These are phyloP conservation scores for Mortierella alpina DNA, from an alignment of 192 early-diverging fungal genomes.

Conservation along the genomic window DNA sequence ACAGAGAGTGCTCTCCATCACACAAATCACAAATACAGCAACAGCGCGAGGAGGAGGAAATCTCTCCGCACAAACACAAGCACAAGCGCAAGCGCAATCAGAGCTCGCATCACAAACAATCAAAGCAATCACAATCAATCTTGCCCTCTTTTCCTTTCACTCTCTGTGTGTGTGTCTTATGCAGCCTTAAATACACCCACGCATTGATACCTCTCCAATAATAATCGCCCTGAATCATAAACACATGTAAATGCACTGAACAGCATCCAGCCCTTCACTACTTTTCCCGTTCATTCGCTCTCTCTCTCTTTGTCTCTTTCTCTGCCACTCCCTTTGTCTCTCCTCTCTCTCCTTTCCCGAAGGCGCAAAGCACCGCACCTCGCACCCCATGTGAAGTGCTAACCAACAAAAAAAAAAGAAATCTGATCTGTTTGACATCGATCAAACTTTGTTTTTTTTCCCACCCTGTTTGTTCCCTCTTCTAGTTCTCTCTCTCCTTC, in stretches of 20 bases:
- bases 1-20: neutral
- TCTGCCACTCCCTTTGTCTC: neutral
- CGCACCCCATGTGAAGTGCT: neutral
- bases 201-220: neutral
- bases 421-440: constrained; percentile 21
- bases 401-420: neutral
- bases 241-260: neutral
- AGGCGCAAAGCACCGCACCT: no score
- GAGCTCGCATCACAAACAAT: neutral
- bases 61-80: constrained; percentile 12
- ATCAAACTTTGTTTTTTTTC: constrained; percentile 46
- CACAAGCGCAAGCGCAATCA: neutral
- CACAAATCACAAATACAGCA: neutral
- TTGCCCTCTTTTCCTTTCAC: no score
- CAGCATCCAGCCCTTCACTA: no score
- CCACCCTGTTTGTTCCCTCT: neutral
- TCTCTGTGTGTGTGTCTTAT: no score
- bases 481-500: neutral
- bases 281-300: neutral
- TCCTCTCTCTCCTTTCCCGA: neutral
- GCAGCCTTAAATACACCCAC: neutral
- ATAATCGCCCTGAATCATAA: neutral
- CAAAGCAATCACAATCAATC: neutral
- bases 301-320: neutral
- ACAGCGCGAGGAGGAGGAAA: no score